Evolutionary conservation across 306 rosid genomes (phyloP), one percentile per base, ranked within the genome.

Genomic region (Echinosophora koreensis): DNA sequence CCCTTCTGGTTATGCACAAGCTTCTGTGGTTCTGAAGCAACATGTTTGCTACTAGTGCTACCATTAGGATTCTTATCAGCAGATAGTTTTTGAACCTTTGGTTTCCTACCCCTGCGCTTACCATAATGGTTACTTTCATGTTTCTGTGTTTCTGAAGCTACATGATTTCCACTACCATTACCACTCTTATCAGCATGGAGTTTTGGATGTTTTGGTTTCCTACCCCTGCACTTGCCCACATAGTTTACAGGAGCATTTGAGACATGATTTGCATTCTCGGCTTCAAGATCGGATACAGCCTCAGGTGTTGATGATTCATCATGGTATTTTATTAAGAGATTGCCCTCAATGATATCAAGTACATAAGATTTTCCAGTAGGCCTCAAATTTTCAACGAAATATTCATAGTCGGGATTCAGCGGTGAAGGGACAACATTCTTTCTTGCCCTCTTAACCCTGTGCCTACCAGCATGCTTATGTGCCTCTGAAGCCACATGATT

Each of bases 291-390:
- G 5, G 37, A 5, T 38, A 41, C 37, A 62, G 68, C 47, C 44
- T 2, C 58, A 0, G 16, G 6, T 8, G 5, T 2, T 8, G 69
- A 44, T 37, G 61, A 73, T 57, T 74, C 61, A 28, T 49, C 9
- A 52, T 71, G 78, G n/a, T 84, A 84, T 69, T 35, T 46, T n/a
- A 72, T 41, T 7, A 9, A 61, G 12, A 81, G 41, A 27, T 37
- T 59, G 14, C 77, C 85, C 50, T 77, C 54, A 56, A 44, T 13
- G 4, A 81, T 72, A 8, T 77, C 78, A 27, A 81, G 80, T 4
- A 37, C 71, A 77, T 66, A 62, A 28, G 69, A 81, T 5, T 60
- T 54, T 67, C 81, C 85, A 65, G 47, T 34, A 14, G 34, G 50
- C 66, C 58, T 84, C 6, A 73, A 41, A 49, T 81, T 46, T 8